Percentiles rank a stretch among this genome's conserved stretches.
Conservation (phyloP, 2,329 filamentous ascomycete species). For the Emydomyces testavorans region DNA sequence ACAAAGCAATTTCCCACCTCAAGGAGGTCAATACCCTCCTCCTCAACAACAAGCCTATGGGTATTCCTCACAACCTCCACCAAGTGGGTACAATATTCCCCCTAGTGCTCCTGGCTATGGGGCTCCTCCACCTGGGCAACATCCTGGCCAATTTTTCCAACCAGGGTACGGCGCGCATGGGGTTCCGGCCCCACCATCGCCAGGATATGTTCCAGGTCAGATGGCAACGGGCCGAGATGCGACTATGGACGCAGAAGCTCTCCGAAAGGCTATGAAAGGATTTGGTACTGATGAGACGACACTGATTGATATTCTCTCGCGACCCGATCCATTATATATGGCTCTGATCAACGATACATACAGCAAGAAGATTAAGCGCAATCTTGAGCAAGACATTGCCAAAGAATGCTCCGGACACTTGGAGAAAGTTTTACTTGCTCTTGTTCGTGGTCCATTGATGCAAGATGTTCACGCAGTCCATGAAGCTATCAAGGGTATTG, state of each 20-base stretch:
- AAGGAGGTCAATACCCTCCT: conserved; percentile 3
- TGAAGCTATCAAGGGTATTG: conserved; percentile 62
- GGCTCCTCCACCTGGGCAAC: conserved; percentile 10
- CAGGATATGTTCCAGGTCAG: conserved; percentile 55
- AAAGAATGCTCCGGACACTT: conserved; percentile 64
- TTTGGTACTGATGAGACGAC: conserved; percentile 69
- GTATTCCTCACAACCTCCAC: conserved; percentile 9
- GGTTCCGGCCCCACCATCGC: conserved; percentile 47
- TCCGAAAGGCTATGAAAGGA: conserved; percentile 73
- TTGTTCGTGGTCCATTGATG: conserved; percentile 63
- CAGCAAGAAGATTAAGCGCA: conserved; percentile 48
- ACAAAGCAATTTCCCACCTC: conserved; percentile 10
- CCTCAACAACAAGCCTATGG: conserved; percentile 10
- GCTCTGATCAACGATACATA: conserved; percentile 53
- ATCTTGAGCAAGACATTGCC: conserved; percentile 60
- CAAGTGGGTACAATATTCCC: neutral
- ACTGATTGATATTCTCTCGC: conserved; percentile 55
- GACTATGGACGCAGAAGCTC: conserved; percentile 50
- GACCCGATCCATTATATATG: conserved; percentile 62
- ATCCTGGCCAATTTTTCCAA: conserved; percentile 2
- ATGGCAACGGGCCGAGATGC: conserved; percentile 53
- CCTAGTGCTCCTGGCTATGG: conserved; percentile 4
- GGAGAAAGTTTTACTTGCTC: conserved; percentile 54
- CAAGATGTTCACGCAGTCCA: conserved; percentile 62
- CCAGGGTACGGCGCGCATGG: conserved; percentile 6